Base-by-base conservation (phyloP, 2,329 filamentous ascomycete species). In the Alternaria angustiovoidea region DNA sequence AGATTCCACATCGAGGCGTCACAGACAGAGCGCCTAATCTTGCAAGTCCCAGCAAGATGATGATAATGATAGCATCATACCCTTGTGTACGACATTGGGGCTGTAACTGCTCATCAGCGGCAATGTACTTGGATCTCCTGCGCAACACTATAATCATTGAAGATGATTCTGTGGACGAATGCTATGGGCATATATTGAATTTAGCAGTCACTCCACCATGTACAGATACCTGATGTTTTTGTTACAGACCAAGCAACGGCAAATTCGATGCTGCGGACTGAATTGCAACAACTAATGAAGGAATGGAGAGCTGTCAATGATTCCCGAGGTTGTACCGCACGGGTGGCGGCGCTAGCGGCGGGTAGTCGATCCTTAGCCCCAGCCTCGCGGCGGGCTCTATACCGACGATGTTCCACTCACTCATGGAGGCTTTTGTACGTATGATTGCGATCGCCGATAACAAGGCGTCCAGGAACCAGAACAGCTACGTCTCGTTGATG, bases 211-310 rank as follows among this genome's bases (percentile, higher is more conserved):
- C 20, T 12, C 18, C 18, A 41, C 18, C 39, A 4, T 7, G 9
- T 11, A 4, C n/a, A 0, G 8, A 20, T 41, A 11, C 3, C 9
- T 0, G 18, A 0, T 22, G 18, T 2, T 41, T 9, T 39, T 20
- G 7, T 9, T 20, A 20, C 38, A 7, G 38, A 39, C 8, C 4
- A 8, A 11, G 9, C 38, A 20, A 20, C 1, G 9, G 4, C n/a
- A 39, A 20, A 8, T 0, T 39, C 1, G n/a, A 39, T 9, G n/a
- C n/a, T 39, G n/a, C n/a, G 4, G 18, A 39, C n/a, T 39, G 9
- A 39, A n/a, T 39, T 4, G 38, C n/a, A 20, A 39, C 38, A 9
- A 39, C 0, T 20, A 5, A 8, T 2, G 16, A 16, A n/a, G 34
- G 5, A 38, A n/a, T 8, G 0, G 36, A 1, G 36, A 39, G 8